Conservation (phyloP, 768 basidiomycete genomes). For the Artomyces pyxidatus region DNA sequence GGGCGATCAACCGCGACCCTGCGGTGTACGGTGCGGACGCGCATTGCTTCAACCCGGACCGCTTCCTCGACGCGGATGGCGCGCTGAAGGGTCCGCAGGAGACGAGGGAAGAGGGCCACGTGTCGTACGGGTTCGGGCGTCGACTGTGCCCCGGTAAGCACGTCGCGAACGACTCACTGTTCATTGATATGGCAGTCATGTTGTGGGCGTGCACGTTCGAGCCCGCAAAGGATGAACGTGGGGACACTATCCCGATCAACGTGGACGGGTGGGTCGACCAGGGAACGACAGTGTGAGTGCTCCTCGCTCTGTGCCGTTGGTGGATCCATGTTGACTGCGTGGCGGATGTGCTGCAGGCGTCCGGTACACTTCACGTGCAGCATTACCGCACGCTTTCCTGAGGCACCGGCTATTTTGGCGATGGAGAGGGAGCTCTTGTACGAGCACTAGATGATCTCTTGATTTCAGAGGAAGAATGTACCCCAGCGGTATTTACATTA, state of each 20-base stretch:
- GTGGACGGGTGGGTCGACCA: neutral
- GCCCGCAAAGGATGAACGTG: constrained; percentile 2
- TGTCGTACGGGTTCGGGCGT: constrained; percentile 11
- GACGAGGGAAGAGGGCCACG: constrained; percentile 5
- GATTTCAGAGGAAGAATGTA: too few species aligned
- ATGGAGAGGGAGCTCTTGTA: neutral
- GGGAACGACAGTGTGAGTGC: constrained; percentile 10
- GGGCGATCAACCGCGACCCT: constrained; percentile 4
- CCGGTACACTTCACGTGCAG: neutral
- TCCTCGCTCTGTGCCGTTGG: neutral
- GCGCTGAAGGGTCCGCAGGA: neutral
- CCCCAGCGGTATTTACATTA: too few species aligned
- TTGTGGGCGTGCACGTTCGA: constrained; percentile 13
- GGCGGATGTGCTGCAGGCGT: neutral
- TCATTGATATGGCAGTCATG: constrained; percentile 12
- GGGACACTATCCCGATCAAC: constrained; percentile 3
- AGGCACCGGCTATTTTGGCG: neutral
- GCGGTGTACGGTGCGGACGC: constrained; percentile 10
- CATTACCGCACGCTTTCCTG: neutral
- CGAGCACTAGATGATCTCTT: too few species aligned
- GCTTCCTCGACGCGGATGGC: constrained; percentile 5
- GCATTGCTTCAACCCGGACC: constrained; percentile 12
- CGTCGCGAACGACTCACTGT: constrained; percentile 13
- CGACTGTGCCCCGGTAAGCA: constrained; percentile 15
- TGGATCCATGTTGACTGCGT: too few species aligned